Conservation (phyloP, 1,284 basidiomycete species). For the Gymnopus androsaceus region DNA sequence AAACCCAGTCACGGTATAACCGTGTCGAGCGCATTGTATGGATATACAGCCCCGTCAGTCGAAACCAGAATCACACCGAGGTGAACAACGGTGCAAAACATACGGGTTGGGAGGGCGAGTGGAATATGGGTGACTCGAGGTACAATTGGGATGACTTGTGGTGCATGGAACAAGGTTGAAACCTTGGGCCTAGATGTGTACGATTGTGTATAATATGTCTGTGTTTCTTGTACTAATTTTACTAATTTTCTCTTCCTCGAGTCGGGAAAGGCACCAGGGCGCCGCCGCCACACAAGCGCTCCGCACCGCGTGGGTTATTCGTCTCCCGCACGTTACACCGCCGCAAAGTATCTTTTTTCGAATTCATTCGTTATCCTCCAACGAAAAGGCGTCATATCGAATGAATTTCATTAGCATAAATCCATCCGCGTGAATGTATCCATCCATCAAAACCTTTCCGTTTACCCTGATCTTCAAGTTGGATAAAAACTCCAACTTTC, state of each 20-base stretch:
- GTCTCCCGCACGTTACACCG: not conserved
- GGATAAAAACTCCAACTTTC: not conserved
- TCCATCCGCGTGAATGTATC: not conserved
- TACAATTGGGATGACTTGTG: constrained; percentile 5
- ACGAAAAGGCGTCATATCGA: not conserved
- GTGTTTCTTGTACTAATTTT: no score
- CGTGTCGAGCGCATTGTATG: not conserved
- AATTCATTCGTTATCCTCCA: constrained; percentile 4
- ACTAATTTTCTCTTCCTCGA: no score
- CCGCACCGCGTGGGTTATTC: not conserved
- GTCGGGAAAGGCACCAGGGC: not conserved
- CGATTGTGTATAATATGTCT: no score
- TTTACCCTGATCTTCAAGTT: not conserved
- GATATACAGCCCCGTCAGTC: not conserved
- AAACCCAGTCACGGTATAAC: not conserved
- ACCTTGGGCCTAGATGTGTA: no score
- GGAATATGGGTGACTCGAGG: not conserved
- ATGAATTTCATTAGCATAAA: not conserved
- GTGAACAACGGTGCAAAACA: not conserved
- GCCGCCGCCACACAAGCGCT: not conserved
- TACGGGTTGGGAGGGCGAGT: not conserved
- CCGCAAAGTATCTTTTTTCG: not conserved
- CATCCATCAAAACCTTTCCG: not conserved
- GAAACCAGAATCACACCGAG: not conserved
- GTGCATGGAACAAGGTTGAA: not conserved